Evolutionary conservation across 1,284 basidiomycete species (phyloP).

Genomic region (Ustilago loliicola): DNA sequence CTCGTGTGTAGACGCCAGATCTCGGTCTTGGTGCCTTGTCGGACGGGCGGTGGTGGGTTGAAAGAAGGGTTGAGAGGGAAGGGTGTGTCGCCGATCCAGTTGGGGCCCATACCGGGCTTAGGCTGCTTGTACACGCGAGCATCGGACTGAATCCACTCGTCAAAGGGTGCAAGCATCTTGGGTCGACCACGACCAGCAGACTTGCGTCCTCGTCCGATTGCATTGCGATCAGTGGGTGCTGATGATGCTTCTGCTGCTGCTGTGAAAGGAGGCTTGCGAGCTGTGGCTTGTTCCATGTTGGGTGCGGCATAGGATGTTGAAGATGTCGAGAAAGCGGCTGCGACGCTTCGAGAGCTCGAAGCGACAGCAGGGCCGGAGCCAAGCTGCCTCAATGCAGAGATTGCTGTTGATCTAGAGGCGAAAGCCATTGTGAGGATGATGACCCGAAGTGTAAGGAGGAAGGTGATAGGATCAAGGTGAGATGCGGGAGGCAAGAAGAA

Average conservation of each 20-base stretch:
- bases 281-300: slow-evolving; percentile 32
- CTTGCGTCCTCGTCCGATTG: slow-evolving; percentile 42
- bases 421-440: slow-evolving; percentile 21
- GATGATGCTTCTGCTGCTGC: slow-evolving; percentile 36
- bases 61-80: slow-evolving; percentile 69
- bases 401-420: slow-evolving; percentile 29
- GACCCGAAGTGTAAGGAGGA: background rate
- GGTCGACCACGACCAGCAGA: slow-evolving; percentile 45
- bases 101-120: slow-evolving; percentile 60
- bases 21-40: slow-evolving; percentile 58
- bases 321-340: slow-evolving; percentile 35
- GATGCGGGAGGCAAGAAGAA: background rate
- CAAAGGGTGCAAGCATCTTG: slow-evolving; percentile 55
- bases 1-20: slow-evolving; percentile 64
- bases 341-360: slow-evolving; percentile 41
- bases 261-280: slow-evolving; percentile 37
- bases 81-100: slow-evolving; percentile 67
- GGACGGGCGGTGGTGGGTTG: slow-evolving; percentile 63
- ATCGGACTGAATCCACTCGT: slow-evolving; percentile 60
- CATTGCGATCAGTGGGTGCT: slow-evolving; percentile 28
- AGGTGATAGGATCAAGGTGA: slow-evolving; percentile 1
- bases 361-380: slow-evolving; percentile 40
- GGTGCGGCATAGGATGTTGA: slow-evolving; percentile 30
- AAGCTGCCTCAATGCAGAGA: slow-evolving; percentile 27
- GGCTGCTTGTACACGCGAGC: slow-evolving; percentile 60